Evolutionary conservation across 345 rosid genomes (phyloP).

Genomic region (Streptanthus diversifolius): DNA sequence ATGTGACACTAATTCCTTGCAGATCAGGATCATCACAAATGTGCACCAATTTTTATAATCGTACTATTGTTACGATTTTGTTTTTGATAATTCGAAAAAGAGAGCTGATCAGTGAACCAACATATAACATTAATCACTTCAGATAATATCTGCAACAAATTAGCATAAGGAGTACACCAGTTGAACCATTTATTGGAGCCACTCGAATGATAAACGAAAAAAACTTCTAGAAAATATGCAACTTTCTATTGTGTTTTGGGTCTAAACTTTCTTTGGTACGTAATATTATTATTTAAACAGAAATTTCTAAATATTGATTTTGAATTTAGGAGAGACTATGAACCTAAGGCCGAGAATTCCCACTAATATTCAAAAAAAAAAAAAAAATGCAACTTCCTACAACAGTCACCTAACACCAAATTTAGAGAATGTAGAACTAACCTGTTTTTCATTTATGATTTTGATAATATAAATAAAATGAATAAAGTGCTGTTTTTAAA

Average conservation of each 20-base stretch:
- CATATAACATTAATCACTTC: background rate
- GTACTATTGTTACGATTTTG: background rate
- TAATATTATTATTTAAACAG: too few species aligned
- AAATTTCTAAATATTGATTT: too few species aligned
- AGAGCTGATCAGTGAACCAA: background rate
- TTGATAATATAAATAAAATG: background rate
- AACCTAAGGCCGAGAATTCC: too few species aligned
- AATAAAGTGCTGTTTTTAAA: background rate
- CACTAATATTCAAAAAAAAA: too few species aligned
- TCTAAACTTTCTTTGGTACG: too few species aligned
- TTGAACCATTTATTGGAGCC: background rate
- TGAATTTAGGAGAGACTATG: too few species aligned
- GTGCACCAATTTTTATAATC: background rate
- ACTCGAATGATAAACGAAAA: background rate
- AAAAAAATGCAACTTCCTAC: slow-evolving; percentile 22
- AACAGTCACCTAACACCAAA: slow-evolving; percentile 17
- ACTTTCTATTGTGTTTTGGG: too few species aligned
- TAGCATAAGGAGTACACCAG: background rate
- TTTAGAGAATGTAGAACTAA: background rate
- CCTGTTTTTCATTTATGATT: background rate
- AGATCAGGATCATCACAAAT: background rate
- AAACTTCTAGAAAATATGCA: slow-evolving; percentile 5
- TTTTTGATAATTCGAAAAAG: background rate
- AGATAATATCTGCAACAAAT: background rate
- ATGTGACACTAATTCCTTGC: too few species aligned